Conservation (phyloP, 352 stramenopile species). For the Globisporangium spinosum region DNA sequence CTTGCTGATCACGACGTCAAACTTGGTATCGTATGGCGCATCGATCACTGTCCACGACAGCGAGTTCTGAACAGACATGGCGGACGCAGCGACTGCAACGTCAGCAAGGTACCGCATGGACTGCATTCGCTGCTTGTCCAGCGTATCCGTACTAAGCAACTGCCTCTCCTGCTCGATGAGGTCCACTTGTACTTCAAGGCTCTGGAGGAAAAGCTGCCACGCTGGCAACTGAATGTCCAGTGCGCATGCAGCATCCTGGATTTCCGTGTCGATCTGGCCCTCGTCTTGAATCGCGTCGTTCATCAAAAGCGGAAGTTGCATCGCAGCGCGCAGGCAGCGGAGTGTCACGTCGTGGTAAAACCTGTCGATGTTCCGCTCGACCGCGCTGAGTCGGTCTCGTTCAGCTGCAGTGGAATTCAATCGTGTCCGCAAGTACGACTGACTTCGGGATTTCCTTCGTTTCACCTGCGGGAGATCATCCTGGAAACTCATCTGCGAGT, state of each 20-base stretch:
- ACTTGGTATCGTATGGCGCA: conserved; percentile 31
- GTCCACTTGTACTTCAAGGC: conserved; percentile 52
- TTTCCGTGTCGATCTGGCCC: conserved; percentile 40
- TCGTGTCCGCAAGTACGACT: conserved; percentile 36
- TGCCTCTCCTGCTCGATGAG: conserved; percentile 44
- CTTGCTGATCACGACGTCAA: conserved; percentile 43
- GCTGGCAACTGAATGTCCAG: conserved; percentile 38
- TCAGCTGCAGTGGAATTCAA: conserved; percentile 34
- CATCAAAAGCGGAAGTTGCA: conserved; percentile 53
- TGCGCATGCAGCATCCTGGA: conserved; percentile 43
- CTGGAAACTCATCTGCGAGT: conserved; percentile 49
- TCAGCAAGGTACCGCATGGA: conserved; percentile 60
- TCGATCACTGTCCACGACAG: conserved; percentile 44
- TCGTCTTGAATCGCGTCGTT: conserved; percentile 41
- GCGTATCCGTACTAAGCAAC: conserved; percentile 23
- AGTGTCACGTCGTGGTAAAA: conserved; percentile 59
- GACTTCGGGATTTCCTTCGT: conserved; percentile 32
- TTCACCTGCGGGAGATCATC: conserved; percentile 39
- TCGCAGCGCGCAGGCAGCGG: conserved; percentile 34
- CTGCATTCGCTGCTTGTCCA: conserved; percentile 46
- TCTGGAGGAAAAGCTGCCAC: conserved; percentile 59
- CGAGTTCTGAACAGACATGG: conserved; percentile 37
- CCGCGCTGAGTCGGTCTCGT: conserved; percentile 26
- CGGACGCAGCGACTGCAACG: conserved; percentile 35
- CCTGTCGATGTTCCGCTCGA: conserved; percentile 41